Evolutionary conservation across 306 rosid genomes (phyloP).

Genomic region (Notholithocarpus densiflorus): DNA sequence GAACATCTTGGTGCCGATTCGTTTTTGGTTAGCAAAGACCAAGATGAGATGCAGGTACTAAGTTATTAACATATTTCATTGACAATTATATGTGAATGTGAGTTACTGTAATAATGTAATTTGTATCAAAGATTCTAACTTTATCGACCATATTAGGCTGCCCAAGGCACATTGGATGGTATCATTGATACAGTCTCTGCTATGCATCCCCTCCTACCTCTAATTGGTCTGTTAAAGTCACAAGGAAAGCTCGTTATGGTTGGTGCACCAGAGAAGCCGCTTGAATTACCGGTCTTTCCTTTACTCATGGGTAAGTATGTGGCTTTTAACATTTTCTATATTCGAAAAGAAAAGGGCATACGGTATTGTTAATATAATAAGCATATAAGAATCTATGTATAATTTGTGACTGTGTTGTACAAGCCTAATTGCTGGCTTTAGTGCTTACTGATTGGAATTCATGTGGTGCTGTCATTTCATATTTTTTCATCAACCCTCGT

Average conservation of each 20-base stretch:
- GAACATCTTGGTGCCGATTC: conserved; percentile 28
- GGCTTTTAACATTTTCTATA: neutral
- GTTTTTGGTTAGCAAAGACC: conserved; percentile 20
- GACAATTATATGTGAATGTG: neutral
- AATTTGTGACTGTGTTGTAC: neutral
- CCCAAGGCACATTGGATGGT: conserved; percentile 43
- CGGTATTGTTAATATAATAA: too few species aligned
- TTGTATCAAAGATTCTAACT: neutral
- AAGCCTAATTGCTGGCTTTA: neutral
- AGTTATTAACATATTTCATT: neutral
- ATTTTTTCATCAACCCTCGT: too few species aligned
- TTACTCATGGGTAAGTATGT: conserved; percentile 17
- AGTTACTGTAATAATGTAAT: too few species aligned
- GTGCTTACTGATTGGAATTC: neutral
- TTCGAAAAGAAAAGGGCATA: too few species aligned
- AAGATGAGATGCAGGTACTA: conserved; percentile 14
- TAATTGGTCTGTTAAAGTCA: conserved; percentile 36
- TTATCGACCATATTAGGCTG: neutral
- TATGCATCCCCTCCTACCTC: conserved; percentile 36
- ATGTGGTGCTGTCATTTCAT: neutral
- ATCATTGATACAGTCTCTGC: conserved; percentile 53
- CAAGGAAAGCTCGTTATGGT: conserved; percentile 50
- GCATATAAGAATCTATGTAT: too few species aligned
- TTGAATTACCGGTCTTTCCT: conserved; percentile 30
- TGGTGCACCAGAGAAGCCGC: conserved; percentile 38